phyloP scores from a whole-genome alignment of 2,329 filamentous ascomycete genomes.

The Coniochaeta hoffmannii region DNA sequence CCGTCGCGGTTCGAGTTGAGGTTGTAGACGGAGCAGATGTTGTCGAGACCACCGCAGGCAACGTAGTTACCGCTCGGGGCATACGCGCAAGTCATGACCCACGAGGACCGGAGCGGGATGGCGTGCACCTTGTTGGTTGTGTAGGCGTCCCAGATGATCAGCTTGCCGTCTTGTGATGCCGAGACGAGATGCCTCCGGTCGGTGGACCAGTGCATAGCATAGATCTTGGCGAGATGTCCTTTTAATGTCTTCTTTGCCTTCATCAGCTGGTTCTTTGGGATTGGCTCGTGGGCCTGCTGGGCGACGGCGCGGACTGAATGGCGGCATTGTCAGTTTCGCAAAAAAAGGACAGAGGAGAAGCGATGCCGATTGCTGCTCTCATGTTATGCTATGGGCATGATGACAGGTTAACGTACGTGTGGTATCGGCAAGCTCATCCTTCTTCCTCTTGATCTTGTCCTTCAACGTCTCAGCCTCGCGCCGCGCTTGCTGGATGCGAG shows the following conservation, averaged over 20 bases:
- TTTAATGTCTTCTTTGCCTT: conserved; percentile 95
- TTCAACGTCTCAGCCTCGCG: conserved; percentile 97
- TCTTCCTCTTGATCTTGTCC: conserved; percentile 98
- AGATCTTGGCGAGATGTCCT: conserved; percentile 97
- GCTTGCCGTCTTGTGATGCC: conserved; percentile 96
- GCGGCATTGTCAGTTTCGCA: background rate
- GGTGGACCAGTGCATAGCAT: conserved; percentile 99
- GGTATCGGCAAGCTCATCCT: conserved; percentile 98
- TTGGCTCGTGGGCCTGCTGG: conserved; percentile 82
- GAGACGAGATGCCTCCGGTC: conserved; percentile 95
- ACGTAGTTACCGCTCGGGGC: conserved; percentile 97
- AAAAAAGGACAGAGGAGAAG: too few relatives aligned
- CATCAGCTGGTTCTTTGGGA: conserved; percentile 89
- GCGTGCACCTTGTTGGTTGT: conserved; percentile 99
- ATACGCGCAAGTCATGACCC: conserved; percentile 99
- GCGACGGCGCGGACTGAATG: conserved; percentile 79
- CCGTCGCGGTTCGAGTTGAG: conserved; percentile 89
- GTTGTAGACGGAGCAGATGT: conserved; percentile 99
- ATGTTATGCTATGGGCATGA: too few relatives aligned
- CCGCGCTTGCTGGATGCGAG: conserved; percentile 83
- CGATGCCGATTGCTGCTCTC: too few relatives aligned
- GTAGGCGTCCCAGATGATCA: conserved; percentile 99
- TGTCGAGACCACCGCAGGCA: conserved; percentile 95
- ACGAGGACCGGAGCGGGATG: conserved; percentile 92
- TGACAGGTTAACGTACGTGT: conserved; percentile 62